phyloP scores from a whole-genome alignment of 2,329 filamentous ascomycete genomes.

The Stromatinia cepivora region DNA sequence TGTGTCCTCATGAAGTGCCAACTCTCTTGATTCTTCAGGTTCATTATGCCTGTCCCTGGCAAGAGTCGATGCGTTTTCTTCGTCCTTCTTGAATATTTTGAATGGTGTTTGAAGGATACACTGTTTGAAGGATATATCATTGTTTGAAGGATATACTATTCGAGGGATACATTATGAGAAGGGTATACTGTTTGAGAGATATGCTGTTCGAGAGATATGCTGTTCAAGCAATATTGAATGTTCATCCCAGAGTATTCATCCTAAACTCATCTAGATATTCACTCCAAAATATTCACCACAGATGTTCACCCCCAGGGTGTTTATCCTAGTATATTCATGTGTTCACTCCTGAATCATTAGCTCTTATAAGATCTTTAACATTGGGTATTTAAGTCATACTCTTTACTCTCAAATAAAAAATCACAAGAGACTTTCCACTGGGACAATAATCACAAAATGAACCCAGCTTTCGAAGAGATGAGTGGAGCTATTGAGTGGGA shows the following conservation, averaged over 20 bases:
- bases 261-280: neutral
- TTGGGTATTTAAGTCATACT: neutral
- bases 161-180: too few species aligned
- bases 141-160: too few species aligned
- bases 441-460: neutral
- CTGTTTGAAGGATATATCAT: too few species aligned
- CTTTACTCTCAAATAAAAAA: neutral
- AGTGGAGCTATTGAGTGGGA: too few species aligned
- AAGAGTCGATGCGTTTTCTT: neutral
- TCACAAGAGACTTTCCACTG: neutral
- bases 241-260: neutral
- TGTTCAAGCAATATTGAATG: neutral
- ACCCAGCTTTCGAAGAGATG: too few species aligned
- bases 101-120: too few species aligned
- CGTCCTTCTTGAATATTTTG: neutral
- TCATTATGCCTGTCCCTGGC: neutral
- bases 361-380: neutral
- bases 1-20: neutral
- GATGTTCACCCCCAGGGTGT: too few species aligned
- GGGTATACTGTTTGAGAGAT: too few species aligned
- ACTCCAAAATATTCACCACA: neutral
- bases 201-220: too few species aligned
- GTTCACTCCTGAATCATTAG: too few species aligned
- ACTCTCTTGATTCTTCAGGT: neutral
- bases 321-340: too few species aligned